These are phyloP conservation scores for Suillus discolor DNA, from an alignment of 768 basidiomycete species.

Conservation along the genomic window DNA sequence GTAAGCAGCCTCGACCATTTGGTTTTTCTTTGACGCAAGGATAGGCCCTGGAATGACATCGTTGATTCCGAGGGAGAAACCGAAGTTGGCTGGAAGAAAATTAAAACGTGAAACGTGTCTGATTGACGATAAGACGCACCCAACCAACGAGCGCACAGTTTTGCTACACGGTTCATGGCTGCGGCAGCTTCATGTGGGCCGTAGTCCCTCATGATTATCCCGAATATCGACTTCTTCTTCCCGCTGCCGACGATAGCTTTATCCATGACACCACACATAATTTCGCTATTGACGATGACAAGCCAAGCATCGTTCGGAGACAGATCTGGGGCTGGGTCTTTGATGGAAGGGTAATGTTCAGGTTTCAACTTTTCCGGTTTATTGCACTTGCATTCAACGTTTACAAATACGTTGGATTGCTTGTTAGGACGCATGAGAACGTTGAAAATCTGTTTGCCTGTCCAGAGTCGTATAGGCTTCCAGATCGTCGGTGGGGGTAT, in stretches of 20 bases:
- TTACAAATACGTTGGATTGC: slow-evolving; percentile 79
- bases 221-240: slow-evolving; percentile 99
- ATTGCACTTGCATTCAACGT: slow-evolving; percentile 95
- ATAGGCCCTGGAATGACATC: slow-evolving; percentile 95
- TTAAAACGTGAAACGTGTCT: slow-evolving; percentile 13
- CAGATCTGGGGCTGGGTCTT: slow-evolving; percentile 69
- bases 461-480: slow-evolving; percentile 94
- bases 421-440: slow-evolving; percentile 95
- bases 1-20: slow-evolving; percentile 86
- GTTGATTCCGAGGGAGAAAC: slow-evolving; percentile 97
- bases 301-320: slow-evolving; percentile 98
- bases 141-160: slow-evolving; percentile 92
- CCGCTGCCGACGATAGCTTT: slow-evolving; percentile 97
- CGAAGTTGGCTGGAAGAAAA: slow-evolving; percentile 81
- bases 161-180: slow-evolving; percentile 96
- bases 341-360: slow-evolving; percentile 60
- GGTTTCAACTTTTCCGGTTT: slow-evolving; percentile 78
- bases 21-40: slow-evolving; percentile 80
- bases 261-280: slow-evolving; percentile 99
- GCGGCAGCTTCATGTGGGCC: slow-evolving; percentile 91
- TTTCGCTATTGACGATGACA: slow-evolving; percentile 95
- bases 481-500: slow-evolving; percentile 93
- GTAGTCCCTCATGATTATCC: slow-evolving; percentile 96
- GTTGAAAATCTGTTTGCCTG: slow-evolving; percentile 98
- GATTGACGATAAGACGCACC: slow-evolving; percentile 50